These are phyloP conservation scores for Penicillium sp. DNA, from an alignment of 2,329 filamentous ascomycete genomes.

Conservation along the genomic window DNA sequence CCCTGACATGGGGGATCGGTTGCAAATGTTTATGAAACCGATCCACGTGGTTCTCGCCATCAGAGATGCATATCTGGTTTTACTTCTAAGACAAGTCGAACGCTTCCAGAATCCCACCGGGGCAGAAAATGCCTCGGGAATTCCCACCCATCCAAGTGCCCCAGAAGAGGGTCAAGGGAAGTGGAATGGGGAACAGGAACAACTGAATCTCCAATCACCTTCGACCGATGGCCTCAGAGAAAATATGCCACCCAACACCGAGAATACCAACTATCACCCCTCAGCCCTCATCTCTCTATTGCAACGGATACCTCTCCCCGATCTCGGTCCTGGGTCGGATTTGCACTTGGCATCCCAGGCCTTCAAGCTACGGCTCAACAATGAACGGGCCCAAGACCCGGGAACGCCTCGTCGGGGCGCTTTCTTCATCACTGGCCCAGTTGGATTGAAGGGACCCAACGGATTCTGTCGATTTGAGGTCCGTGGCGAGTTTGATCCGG, in stretches of 20 bases:
- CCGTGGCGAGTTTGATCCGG: conserved; percentile 38
- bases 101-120: conserved; percentile 23
- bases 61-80: conserved; percentile 34
- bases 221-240: conserved; percentile 15
- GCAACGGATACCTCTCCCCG: conserved; percentile 36
- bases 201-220: conserved; percentile 18
- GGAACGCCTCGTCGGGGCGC: conserved; percentile 32
- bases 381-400: conserved; percentile 21
- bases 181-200: conserved; percentile 19
- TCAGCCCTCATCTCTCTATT: conserved; percentile 34
- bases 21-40: conserved; percentile 34
- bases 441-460: conserved; percentile 35
- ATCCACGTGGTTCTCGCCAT: conserved; percentile 34
- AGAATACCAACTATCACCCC: conserved; percentile 22
- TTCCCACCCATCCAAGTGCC: conserved; percentile 12
- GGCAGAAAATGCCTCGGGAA: conserved; percentile 14
- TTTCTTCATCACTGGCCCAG: conserved; percentile 37
- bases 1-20: conserved; percentile 31
- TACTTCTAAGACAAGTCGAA: conserved; percentile 30
- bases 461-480: conserved; percentile 40
- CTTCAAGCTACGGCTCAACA: conserved; percentile 33
- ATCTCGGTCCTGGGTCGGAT: conserved; percentile 37
- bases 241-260: conserved; percentile 15
- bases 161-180: conserved; percentile 17
- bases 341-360: conserved; percentile 33